Percentiles rank a stretch among this genome's conserved stretches.
These are phyloP conservation scores for Phytopythium mirpurense DNA, from an alignment of 352 stramenopile genomes.

Conservation along the genomic window DNA sequence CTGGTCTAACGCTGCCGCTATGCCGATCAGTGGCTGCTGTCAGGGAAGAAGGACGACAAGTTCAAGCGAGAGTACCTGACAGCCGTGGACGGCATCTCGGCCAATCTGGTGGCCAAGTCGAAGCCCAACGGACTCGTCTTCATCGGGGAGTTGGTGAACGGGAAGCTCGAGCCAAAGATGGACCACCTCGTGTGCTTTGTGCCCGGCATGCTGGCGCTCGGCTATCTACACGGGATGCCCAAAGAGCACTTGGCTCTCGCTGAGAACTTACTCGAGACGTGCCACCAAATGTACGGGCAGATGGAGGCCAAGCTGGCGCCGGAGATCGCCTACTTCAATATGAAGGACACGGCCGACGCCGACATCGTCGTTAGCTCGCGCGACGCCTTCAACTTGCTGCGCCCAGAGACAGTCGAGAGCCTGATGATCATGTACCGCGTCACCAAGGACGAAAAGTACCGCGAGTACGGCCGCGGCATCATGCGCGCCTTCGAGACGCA, in stretches of 20 bases:
- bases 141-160: constrained; percentile 61
- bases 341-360: constrained; percentile 30
- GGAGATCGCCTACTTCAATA: constrained; percentile 83
- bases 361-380: constrained; percentile 48
- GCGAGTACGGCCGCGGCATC: constrained; percentile 80
- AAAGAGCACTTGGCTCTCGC: constrained; percentile 64
- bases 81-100: constrained; percentile 57
- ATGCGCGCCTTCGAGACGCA: constrained; percentile 84
- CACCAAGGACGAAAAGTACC: constrained; percentile 87
- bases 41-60: constrained; percentile 67
- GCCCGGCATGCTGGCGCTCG: constrained; percentile 82
- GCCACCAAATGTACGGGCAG: constrained; percentile 83
- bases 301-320: constrained; percentile 82
- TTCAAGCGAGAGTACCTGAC: constrained; percentile 62
- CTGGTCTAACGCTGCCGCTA: no score
- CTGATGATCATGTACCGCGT: constrained; percentile 90
- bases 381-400: constrained; percentile 82
- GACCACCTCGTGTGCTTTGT: constrained; percentile 92
- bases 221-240: constrained; percentile 65
- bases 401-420: constrained; percentile 90
- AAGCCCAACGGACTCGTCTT: constrained; percentile 58
- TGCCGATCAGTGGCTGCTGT: constrained; percentile 70
- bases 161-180: constrained; percentile 61
- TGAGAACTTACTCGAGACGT: constrained; percentile 76
- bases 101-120: constrained; percentile 45